Evolutionary conservation across 345 rosid species (phyloP).

Genomic region (Brassica carinata): DNA sequence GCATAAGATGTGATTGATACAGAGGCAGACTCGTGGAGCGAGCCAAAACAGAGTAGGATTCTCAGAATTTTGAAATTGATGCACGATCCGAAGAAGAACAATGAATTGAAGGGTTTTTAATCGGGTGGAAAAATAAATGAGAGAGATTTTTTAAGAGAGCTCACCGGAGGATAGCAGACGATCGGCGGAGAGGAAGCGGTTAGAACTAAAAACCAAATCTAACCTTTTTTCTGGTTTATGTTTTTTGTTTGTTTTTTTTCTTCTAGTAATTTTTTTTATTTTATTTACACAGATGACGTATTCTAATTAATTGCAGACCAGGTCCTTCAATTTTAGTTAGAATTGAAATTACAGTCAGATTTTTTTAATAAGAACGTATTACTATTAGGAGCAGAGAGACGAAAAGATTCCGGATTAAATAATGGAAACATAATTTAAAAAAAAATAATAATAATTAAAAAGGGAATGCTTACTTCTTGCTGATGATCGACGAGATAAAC

Average conservation of each 20-base stretch:
- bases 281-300: neutral
- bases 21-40: neutral
- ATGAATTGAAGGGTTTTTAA: neutral
- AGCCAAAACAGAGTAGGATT: neutral
- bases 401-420: neutral
- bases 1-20: neutral
- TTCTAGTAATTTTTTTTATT: neutral
- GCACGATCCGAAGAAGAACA: neutral
- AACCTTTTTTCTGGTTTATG: neutral
- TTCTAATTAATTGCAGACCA: slow-evolving; percentile 14
- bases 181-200: slow-evolving; percentile 19
- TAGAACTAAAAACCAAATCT: slow-evolving; percentile 14
- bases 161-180: slow-evolving; percentile 7
- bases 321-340: slow-evolving; percentile 17
- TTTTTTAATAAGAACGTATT: too few relatives aligned
- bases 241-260: neutral
- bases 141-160: neutral
- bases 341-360: neutral
- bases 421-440: neutral
- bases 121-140: neutral
- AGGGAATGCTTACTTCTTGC: neutral
- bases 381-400: neutral
- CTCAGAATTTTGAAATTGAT: neutral
- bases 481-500: neutral
- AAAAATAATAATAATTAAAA: too few relatives aligned